Evolutionary conservation across 163 green algal species (phyloP).

Genomic region (Coccomyxa subellipsoidea): DNA sequence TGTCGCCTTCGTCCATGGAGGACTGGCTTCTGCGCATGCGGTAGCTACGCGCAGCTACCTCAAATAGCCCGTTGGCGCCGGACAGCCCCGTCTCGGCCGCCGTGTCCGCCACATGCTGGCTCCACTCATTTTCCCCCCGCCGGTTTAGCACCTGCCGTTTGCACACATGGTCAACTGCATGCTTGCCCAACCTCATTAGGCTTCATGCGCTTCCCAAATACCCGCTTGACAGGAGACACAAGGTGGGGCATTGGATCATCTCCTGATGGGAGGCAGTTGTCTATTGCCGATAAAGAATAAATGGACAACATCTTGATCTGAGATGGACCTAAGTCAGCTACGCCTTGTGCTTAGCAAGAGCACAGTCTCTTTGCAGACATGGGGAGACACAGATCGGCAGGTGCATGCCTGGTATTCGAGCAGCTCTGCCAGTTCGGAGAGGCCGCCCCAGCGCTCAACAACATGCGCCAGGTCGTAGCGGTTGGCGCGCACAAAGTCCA

Average conservation of each 20-base stretch:
- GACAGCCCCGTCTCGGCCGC: conserved; percentile 28
- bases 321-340: too few relatives aligned
- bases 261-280: too few relatives aligned
- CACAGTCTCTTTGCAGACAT: not conserved
- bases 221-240: too few relatives aligned
- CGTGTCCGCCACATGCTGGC: conserved; percentile 31
- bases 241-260: too few relatives aligned
- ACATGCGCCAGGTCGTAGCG: conserved; percentile 51
- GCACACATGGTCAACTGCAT: not conserved
- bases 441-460: conserved; percentile 58
- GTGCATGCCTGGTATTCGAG: conserved; percentile 12
- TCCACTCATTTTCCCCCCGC: conserved; percentile 31
- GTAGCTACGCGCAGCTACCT: conserved; percentile 41
- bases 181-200: too few relatives aligned
- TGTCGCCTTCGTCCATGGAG: not conserved
- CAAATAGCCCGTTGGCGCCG: conserved; percentile 41
- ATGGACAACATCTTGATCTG: too few relatives aligned
- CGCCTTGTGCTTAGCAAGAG: too few relatives aligned
- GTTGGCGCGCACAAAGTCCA: conserved; percentile 35
- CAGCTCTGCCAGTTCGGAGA: conserved; percentile 41
- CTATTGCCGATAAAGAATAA: too few relatives aligned
- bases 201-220: too few relatives aligned
- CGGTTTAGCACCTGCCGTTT: conserved; percentile 15
- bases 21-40: not conserved
- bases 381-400: not conserved